Conservation (phyloP, 1,284 basidiomycete genomes). For the Agroathelia rolfsii region DNA sequence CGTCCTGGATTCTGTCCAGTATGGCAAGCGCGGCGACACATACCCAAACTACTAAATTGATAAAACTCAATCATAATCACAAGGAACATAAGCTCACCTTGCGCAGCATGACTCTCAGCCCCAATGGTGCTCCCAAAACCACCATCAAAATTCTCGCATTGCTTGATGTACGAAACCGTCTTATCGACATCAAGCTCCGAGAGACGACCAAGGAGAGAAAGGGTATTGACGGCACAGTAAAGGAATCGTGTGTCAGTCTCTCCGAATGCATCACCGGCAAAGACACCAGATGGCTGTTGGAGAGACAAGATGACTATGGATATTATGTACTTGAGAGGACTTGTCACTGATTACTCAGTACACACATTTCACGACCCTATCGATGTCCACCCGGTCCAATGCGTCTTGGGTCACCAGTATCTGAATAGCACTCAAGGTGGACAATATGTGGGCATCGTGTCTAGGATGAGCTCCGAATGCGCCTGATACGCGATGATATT, state of each 20-base stretch:
- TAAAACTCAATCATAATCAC: neutral
- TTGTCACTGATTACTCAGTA: slow-evolving; percentile 12
- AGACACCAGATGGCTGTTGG: slow-evolving; percentile 79
- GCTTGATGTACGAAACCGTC: slow-evolving; percentile 64
- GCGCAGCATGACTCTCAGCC: slow-evolving; percentile 87
- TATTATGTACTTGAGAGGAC: neutral
- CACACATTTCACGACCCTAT: slow-evolving; percentile 71
- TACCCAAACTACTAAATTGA: slow-evolving; percentile 63
- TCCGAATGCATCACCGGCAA: slow-evolving; percentile 84
- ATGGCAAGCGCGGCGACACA: slow-evolving; percentile 85
- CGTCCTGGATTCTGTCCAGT: slow-evolving; percentile 70
- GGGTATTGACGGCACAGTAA: slow-evolving; percentile 76
- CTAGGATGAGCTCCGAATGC: slow-evolving; percentile 87
- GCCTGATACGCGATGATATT: slow-evolving; percentile 37
- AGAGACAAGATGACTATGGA: slow-evolving; percentile 69
- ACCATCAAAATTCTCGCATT: slow-evolving; percentile 91
- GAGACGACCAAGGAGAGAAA: slow-evolving; percentile 76
- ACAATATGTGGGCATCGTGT: slow-evolving; percentile 86
- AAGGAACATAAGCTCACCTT: slow-evolving; percentile 46
- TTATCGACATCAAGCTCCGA: slow-evolving; percentile 50
- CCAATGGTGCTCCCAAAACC: slow-evolving; percentile 82
- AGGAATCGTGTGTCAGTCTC: slow-evolving; percentile 90
- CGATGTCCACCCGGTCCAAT: slow-evolving; percentile 58
- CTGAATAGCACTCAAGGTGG: slow-evolving; percentile 88
- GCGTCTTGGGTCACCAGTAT: slow-evolving; percentile 84